These are phyloP conservation scores for Coemansia sp. DNA, from an alignment of 192 early-diverging fungal species.

Conservation along the genomic window DNA sequence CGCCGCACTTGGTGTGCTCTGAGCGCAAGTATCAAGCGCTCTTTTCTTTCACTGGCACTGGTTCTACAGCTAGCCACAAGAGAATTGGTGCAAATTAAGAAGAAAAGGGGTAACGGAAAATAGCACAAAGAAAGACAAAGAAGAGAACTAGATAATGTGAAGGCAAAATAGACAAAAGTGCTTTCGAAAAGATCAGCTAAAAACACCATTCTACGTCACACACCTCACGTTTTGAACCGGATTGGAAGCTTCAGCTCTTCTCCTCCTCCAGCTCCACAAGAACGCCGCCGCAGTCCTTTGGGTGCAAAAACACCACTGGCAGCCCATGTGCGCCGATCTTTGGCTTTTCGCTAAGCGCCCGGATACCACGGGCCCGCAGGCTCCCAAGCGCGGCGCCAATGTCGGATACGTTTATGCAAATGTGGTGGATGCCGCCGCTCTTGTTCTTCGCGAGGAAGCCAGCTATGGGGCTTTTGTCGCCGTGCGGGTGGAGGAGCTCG, in stretches of 20 bases:
- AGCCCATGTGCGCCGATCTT: conserved; percentile 83
- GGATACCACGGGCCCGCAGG: conserved; percentile 64
- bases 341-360: conserved; percentile 69
- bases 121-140: not conserved
- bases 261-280: conserved; percentile 73
- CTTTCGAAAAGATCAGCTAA: not conserved
- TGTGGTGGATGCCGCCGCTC: conserved; percentile 81
- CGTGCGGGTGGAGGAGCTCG: conserved; percentile 75
- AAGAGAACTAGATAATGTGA: not conserved
- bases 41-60: not conserved
- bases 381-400: conserved; percentile 68
- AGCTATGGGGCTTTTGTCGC: conserved; percentile 75
- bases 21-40: not conserved
- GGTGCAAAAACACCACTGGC: conserved; percentile 81
- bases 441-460: conserved; percentile 81
- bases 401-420: conserved; percentile 79
- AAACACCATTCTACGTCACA: not conserved
- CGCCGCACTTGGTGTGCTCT: not conserved
- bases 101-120: not conserved
- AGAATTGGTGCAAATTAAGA: not conserved
- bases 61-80: not conserved
- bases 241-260: not conserved
- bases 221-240: not conserved
- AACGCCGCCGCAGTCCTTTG: conserved; percentile 82
- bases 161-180: not conserved